Evolutionary conservation across 148 eudicot species (phyloP), one percentile per base, ranked within the genome.

Genomic region (Cornus florida): DNA sequence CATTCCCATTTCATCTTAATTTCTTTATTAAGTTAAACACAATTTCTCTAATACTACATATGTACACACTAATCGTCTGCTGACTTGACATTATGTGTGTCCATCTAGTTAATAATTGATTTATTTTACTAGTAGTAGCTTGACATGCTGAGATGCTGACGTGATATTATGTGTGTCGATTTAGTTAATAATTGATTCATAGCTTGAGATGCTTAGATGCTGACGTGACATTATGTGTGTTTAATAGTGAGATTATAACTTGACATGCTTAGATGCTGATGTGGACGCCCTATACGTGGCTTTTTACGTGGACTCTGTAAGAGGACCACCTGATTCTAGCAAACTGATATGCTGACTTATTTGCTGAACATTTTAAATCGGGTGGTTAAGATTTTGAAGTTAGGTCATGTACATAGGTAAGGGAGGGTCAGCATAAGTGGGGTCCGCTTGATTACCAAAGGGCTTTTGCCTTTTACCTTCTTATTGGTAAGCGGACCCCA

Each of bases 301-400:
- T 14, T 17, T 16, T 6, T 20, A 56, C 22, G 65, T 60, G 65
- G 65, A 20, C 13, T 16, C 3, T 60, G 65, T 17, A 7, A 62
- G 3, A 17, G 19, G 23, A 62, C 66, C 66, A n/a, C 59, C 59
- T 62, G 66, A 62, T 19, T 4, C 6, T 4, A 57, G 19, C 16
- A 16, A 35, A 11, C 70, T 0, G 60, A 64, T 72, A 24, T 67
- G 78, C 59, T 75, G 78, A 75, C 70, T 64, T 64, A 74, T 59
- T 57, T 56, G 75, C 68, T 78, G 60, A 53, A 69, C 68, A 67
- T 41, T 50, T 70, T 71, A 72, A 75, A 82, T 77, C 43, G 73
- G 80, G 83, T 81, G 83, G 83, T 81, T 81, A 81, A 76, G 83
- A 81, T 81, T 71, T 81, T 72, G 66, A 46, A 62, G 74, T 71